Percentiles rank a stretch among this genome's conserved stretches.
Evolutionary conservation across 2,329 filamentous ascomycete species (phyloP).

Genomic region (Ascochyta pisi): DNA sequence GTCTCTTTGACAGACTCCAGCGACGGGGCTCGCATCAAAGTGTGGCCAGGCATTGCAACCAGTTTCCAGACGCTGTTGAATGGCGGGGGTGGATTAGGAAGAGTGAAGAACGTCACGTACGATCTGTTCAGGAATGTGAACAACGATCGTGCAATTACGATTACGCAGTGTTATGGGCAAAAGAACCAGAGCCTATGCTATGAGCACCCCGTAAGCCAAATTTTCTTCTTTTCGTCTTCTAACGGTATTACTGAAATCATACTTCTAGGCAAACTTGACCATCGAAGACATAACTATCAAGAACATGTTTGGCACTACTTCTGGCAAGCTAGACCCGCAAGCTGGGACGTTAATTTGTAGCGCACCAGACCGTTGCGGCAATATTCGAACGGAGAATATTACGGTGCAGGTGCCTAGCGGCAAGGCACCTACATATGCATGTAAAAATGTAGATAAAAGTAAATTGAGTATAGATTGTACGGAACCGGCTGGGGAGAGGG

Average conservation of each 20-base stretch:
- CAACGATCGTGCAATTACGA: constrained; percentile 66
- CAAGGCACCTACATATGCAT: constrained; percentile 5
- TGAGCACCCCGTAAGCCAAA: constrained; percentile 54
- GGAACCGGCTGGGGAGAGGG: background rate
- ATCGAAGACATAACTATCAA: constrained; percentile 58
- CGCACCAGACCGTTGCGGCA: constrained; percentile 43
- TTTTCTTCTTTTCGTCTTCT: background rate
- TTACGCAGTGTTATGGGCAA: constrained; percentile 68
- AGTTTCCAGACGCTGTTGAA: constrained; percentile 8
- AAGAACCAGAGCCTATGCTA: constrained; percentile 63
- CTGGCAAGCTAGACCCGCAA: constrained; percentile 36
- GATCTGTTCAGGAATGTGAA: constrained; percentile 64
- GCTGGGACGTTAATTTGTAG: constrained; percentile 45
- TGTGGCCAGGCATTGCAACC: constrained; percentile 65
- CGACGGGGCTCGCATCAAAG: constrained; percentile 72
- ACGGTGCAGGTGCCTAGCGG: constrained; percentile 14
- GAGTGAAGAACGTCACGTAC: constrained; percentile 69
- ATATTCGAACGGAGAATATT: constrained; percentile 17
- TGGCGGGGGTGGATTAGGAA: constrained; percentile 65
- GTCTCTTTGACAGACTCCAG: constrained; percentile 44
- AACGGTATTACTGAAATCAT: constrained; percentile 21
- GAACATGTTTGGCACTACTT: constrained; percentile 60
- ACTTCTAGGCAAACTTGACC: constrained; percentile 6
- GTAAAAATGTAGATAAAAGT: constrained; percentile 9
- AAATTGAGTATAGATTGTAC: constrained; percentile 9